Evolutionary conservation across 2,329 filamentous ascomycete genomes (phyloP).

Genomic region (Ramularia collo-cygni): DNA sequence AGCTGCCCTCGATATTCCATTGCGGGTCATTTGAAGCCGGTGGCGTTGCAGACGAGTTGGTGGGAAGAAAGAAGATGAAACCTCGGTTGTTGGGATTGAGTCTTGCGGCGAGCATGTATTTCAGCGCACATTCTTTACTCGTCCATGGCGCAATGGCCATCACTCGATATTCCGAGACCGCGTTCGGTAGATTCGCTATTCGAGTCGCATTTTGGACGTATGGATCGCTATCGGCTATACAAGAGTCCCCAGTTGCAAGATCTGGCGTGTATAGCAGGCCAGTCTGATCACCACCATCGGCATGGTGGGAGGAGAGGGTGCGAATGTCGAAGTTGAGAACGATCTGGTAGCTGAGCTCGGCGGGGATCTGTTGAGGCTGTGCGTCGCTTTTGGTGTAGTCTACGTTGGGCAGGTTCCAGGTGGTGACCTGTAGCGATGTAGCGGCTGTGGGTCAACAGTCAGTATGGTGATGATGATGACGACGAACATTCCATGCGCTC

Average conservation of each 20-base stretch:
- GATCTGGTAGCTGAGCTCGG: conserved; percentile 31
- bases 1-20: conserved; percentile 69
- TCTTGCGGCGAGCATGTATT: conserved; percentile 59
- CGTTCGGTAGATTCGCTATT: conserved; percentile 55
- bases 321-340: conserved; percentile 52
- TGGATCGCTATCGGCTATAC: conserved; percentile 54
- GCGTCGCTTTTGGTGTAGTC: conserved; percentile 12
- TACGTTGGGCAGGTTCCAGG: conserved; percentile 26
- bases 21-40: conserved; percentile 56
- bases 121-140: conserved; percentile 61
- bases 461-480: conserved; percentile 7
- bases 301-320: conserved; percentile 65
- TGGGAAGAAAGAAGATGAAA: conserved; percentile 49
- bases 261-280: conserved; percentile 83
- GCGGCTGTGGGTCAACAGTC: conserved; percentile 20
- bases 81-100: conserved; percentile 53
- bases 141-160: conserved; percentile 87
- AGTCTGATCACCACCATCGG: conserved; percentile 56
- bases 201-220: conserved; percentile 69
- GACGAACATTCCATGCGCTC: conserved; percentile 16
- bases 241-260: conserved; percentile 52
- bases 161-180: conserved; percentile 54
- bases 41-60: conserved; percentile 49
- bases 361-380: conserved; percentile 16
- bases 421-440: conserved; percentile 23